Evolutionary conservation across 2,329 filamentous ascomycete species (phyloP), one percentile per base, ranked within the genome.

Genomic region (Paecilomyces sp.): DNA sequence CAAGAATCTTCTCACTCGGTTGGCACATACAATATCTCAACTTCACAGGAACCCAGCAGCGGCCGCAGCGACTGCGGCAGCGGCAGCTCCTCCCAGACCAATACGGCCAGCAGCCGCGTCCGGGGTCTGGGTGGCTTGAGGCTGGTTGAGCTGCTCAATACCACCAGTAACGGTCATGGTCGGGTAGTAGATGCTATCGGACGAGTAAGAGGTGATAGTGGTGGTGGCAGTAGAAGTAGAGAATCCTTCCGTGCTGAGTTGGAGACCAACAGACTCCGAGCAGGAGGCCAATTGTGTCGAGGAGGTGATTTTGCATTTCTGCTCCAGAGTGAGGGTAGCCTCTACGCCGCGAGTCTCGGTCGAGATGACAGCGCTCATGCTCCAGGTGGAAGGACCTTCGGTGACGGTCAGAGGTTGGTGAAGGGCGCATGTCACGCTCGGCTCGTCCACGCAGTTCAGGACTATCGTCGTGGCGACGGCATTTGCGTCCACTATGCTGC

Each of bases 1-100:
- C 18, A 47, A 47, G 15, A 18, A 18, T 47, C 41, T 18, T 47
- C 41, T 4, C 13, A 18, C 41, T 47, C n/a, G n/a, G n/a, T 3
- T 9, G 7, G 15, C 18, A 22, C 15, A 8, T 47, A 22, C 15
- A 8, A 15, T 4, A n/a, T 1, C 18, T 15, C 15, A 6, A 47
- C 3, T 47, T 47, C 41, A 47, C 7, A 47, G 41, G n/a, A 47
- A 22, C 1, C 41, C 41, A 18, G 18, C 41, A 57, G 57, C 57
- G n/a, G 56, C 82, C 82, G 61, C 66, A 64, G 22, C 73, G 72
- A 52, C 71, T 72, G 54, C 74, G 69, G 41, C 69, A 62, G 30
- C 71, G 72, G 56, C 74, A 61, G 58, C 62, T 57, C 59, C 55
- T 12, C 56, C 57, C 24, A 63, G 50, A 18, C 57, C 60, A 22